Evolutionary conservation across 2,329 filamentous ascomycete genomes (phyloP), one percentile per base, ranked within the genome.

Genomic region (Fusarium tanahbumbuense): DNA sequence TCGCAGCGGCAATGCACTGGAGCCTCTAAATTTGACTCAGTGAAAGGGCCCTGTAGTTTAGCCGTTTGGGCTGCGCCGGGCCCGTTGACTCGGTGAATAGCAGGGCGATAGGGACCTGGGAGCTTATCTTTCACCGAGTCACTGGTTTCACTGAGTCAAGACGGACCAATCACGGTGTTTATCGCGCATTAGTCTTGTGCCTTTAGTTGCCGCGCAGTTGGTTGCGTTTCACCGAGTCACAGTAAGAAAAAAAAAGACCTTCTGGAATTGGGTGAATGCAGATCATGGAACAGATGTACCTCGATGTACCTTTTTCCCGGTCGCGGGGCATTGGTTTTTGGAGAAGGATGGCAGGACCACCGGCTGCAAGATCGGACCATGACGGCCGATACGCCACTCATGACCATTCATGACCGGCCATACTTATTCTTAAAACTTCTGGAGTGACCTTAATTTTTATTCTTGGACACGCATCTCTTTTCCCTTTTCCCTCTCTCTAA

Each of bases 131-230:
- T 68, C 65, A 68, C 65, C 64, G 65, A 68, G 65, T 68, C 65
- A 68, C 50, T 64, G 34, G 45, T 64, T 70, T 70, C 67, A 70
- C 67, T 67, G 67, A 70, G 67, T 70, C 67, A 70, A 69, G 22
- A 25, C 2, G 13, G 22, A 15, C 63, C 41, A 57, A 64, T 68
- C 64, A 68, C 22, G 12, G 15, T 6, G 13, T 8, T 61, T 67
- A 61, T 55, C 61, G 55, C 61, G 63, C 62, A 49, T 56, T 53
- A 53, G 32, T 40, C 25, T 53, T 10, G 25, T 12, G 20, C 41
- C n/a, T 58, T 59, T 59, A 47, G 63, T 50, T 66, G 61, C 63
- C 63, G 63, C 61, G 50, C 61, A 47, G 18, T 44, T 23, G 42
- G 44, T 28, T 34, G 15, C 13, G 23, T 56, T 59, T 67, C 53